Evolutionary conservation across 2,329 filamentous ascomycete genomes (phyloP), one percentile per base, ranked within the genome.

Genomic region (Penicillium nordicum): DNA sequence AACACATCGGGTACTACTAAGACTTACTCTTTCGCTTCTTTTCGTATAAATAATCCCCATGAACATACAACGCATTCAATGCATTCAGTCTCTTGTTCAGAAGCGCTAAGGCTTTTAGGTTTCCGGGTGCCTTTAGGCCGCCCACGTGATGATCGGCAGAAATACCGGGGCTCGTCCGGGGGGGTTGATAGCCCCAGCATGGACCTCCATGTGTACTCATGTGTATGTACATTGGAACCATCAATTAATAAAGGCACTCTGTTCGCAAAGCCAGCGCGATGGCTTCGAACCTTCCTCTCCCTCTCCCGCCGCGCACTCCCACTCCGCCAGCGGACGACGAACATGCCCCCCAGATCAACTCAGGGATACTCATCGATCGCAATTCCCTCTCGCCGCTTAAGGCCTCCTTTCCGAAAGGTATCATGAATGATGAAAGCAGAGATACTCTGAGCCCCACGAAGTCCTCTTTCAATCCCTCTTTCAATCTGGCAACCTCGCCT

Each of bases 301-400:
- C 83, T 55, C 72, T 80, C 41, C 84, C 84, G 58, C 85, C 86
- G 54, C 79, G 83, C 63, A 87, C 86, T 32, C 85, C 85, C 12
- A 86, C 86, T 64, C 86, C 85, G 63, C 85, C 85, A 61, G 79
- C 82, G 67, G 80, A 84, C 62, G 77, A 59, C 38, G 58, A 62
- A 43, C 56, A 68, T 59, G 64, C 61, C 21, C 55, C 58, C 42
- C 56, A 55, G 56, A 53, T 57, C 58, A 57, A 58, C 57, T 61
- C 65, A 64, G 49, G 64, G 61, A 63, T 74, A 34, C 58, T 66
- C n/a, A 75, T 74, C 57, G 76, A 82, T 66, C 72, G 74, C 16
- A 75, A 78, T 58, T 63, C 76, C 12, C 69, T 83, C 51, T 82
- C 80, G 38, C 80, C 81, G 34, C 70, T 78, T 60, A 69, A 69